Evolutionary conservation across 345 rosid species (phyloP).

Genomic region (Syzygium jambos): DNA sequence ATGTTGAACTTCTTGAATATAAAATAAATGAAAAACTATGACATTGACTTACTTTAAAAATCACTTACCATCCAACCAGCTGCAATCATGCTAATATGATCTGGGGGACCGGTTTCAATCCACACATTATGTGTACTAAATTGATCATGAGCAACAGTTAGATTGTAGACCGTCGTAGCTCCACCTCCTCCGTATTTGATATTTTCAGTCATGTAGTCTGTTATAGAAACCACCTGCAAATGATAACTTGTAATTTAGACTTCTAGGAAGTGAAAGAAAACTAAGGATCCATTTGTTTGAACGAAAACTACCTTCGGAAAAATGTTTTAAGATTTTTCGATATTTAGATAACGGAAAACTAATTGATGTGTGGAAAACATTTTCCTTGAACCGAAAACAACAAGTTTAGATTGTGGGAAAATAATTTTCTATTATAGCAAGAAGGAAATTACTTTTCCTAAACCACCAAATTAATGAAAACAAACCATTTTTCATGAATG

Average conservation of each 20-base stretch:
- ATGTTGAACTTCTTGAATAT: neutral
- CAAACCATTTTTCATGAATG: no score
- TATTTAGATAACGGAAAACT: no score
- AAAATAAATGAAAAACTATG: neutral
- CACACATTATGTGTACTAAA: neutral
- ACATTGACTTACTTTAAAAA: neutral
- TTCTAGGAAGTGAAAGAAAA: neutral
- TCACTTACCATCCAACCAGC: neutral
- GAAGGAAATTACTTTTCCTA: no score
- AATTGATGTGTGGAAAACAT: no score
- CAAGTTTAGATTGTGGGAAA: no score
- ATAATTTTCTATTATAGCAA: no score
- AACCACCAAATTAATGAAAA: no score
- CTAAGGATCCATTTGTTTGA: neutral
- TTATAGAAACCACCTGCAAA: neutral
- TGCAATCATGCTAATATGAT: neutral
- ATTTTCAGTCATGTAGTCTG: neutral
- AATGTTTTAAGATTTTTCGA: no score
- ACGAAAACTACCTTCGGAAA: no score
- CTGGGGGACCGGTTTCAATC: neutral
- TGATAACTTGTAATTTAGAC: neutral
- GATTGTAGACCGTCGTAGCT: neutral
- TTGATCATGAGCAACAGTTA: neutral
- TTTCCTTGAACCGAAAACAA: no score
- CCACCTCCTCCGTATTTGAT: neutral